Evolutionary conservation across 2,329 filamentous ascomycete species (phyloP).

Genomic region (Colletotrichum noveboracense): DNA sequence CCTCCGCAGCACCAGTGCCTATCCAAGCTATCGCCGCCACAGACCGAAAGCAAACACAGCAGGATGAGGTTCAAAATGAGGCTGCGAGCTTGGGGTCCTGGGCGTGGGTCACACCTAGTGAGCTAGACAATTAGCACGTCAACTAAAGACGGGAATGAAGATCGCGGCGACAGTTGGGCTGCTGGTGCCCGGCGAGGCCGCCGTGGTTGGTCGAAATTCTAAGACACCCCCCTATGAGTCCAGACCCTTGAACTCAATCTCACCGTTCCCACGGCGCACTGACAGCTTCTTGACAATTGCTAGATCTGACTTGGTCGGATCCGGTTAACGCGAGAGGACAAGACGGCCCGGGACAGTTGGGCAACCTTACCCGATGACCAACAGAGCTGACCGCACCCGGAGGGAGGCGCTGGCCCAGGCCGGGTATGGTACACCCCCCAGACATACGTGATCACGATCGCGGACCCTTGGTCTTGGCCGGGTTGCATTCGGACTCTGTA

Average conservation of each 20-base stretch:
- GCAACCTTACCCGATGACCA: background rate
- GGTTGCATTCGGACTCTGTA: background rate
- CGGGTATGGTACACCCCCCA: background rate
- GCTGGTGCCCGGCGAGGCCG: background rate
- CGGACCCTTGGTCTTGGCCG: background rate
- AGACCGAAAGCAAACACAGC: slow-evolving; percentile 2
- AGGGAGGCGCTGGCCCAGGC: background rate
- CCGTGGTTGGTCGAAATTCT: background rate
- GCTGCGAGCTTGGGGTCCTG: background rate
- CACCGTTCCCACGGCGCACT: background rate
- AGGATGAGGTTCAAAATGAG: background rate
- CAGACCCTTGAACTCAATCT: background rate
- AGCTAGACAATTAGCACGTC: background rate
- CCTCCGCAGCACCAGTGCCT: background rate
- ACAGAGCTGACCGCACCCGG: slow-evolving; percentile 1
- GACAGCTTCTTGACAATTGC: background rate
- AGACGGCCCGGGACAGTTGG: background rate
- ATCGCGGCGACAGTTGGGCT: background rate
- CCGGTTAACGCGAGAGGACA: background rate
- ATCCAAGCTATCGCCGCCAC: background rate
- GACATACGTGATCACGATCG: background rate
- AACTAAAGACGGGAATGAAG: slow-evolving; percentile 6
- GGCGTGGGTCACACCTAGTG: background rate
- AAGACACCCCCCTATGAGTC: background rate
- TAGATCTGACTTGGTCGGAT: background rate